phyloP scores from a whole-genome alignment of 1,284 basidiomycete genomes.

The Cutaneotrichosporon daszewskae region DNA sequence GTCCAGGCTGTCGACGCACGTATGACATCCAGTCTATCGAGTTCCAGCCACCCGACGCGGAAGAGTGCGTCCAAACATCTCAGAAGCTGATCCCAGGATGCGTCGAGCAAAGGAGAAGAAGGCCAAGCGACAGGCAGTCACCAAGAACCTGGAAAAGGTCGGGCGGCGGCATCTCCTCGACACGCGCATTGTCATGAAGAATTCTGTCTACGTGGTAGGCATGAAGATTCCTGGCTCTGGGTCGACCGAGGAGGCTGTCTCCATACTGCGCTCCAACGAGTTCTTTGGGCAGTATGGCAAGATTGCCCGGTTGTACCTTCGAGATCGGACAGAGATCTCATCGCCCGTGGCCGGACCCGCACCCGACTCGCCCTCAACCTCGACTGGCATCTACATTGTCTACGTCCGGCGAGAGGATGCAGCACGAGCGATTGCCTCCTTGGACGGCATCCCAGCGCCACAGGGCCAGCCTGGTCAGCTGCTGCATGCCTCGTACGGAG shows the following conservation, averaged over 20 bases:
- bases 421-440: conserved; percentile 81
- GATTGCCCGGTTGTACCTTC: conserved; percentile 90
- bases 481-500: conserved; percentile 91
- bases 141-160: conserved; percentile 86
- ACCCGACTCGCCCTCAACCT: conserved; percentile 47
- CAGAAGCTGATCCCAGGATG: conserved; percentile 60
- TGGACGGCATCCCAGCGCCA: conserved; percentile 84
- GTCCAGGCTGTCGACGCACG: conserved; percentile 90
- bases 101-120: conserved; percentile 94
- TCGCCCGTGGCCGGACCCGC: conserved; percentile 53
- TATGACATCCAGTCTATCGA: conserved; percentile 92
- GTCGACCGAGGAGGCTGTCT: conserved; percentile 90
- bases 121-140: conserved; percentile 89
- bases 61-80: conserved; percentile 65
- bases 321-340: conserved; percentile 63
- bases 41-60: conserved; percentile 90
- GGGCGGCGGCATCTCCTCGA: conserved; percentile 85
- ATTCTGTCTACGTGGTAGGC: conserved; percentile 93
- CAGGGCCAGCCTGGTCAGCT: conserved; percentile 65
- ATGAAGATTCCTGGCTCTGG: conserved; percentile 63
- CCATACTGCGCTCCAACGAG: conserved; percentile 87
- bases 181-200: conserved; percentile 92
- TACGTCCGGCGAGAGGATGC: conserved; percentile 95
- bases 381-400: conserved; percentile 89
- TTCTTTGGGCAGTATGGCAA: conserved; percentile 99